Percentiles rank a stretch among this genome's conserved stretches.
phyloP scores from a whole-genome alignment of 148 eudicot genomes.

The Cornus suecica region DNA sequence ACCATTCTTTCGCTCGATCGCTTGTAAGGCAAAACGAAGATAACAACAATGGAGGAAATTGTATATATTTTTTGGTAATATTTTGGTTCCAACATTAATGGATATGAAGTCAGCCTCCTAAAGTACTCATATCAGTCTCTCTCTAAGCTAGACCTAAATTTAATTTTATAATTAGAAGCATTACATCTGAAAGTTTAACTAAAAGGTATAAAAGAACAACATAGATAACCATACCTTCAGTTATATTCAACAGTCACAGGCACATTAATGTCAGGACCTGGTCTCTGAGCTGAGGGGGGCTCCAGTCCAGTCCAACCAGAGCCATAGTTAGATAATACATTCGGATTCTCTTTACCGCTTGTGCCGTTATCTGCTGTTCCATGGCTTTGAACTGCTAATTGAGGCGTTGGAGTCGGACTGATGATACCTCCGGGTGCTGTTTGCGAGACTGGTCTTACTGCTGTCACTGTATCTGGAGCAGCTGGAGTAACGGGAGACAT shows the following conservation, averaged over 20 bases:
- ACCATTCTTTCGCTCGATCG: too few species aligned
- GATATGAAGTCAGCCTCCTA: slow-evolving; percentile 10
- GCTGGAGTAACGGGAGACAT: slow-evolving; percentile 9
- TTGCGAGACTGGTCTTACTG: slow-evolving; percentile 41
- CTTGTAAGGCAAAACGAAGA: too few species aligned
- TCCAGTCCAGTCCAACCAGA: slow-evolving; percentile 30
- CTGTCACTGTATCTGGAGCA: slow-evolving; percentile 23
- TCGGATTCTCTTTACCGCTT: slow-evolving; percentile 33
- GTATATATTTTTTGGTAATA: neutral
- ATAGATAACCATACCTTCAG: neutral
- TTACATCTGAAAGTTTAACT: neutral
- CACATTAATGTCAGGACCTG: slow-evolving; percentile 37
- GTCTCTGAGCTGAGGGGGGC: slow-evolving; percentile 23
- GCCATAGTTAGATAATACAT: slow-evolving; percentile 31
- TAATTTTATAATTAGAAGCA: neutral
- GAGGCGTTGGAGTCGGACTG: slow-evolving; percentile 15
- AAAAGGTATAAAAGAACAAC: neutral
- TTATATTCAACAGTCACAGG: slow-evolving; percentile 28
- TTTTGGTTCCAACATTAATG: slow-evolving; percentile 8
- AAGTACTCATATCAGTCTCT: neutral
- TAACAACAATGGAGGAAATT: neutral
- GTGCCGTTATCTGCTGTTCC: slow-evolving; percentile 38
- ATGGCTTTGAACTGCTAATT: slow-evolving; percentile 17
- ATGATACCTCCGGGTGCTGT: slow-evolving; percentile 24
- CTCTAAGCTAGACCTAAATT: slow-evolving; percentile 9